Evolutionary conservation across 257 asterid genomes (phyloP).

Genomic region (Nicotiana tomentosiformis): DNA sequence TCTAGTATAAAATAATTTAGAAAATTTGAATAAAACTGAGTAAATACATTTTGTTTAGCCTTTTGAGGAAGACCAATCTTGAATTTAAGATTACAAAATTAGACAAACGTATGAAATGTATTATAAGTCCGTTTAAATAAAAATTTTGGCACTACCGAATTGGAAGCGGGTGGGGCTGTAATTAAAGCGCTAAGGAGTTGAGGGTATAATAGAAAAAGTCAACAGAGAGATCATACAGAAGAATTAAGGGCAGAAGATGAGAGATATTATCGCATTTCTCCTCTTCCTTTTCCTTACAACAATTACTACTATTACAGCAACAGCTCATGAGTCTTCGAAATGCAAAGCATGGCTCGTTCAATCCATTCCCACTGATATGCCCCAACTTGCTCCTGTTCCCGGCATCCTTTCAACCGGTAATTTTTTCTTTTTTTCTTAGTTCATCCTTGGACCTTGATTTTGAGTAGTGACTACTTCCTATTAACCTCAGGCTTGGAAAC

Average conservation of each 20-base stretch:
- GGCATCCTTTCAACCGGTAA: constrained; percentile 78
- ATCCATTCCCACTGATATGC: constrained; percentile 83
- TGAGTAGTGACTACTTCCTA: neutral
- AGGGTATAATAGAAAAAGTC: neutral
- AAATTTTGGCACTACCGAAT: too few relatives aligned
- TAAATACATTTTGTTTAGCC: too few relatives aligned
- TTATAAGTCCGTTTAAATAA: too few relatives aligned
- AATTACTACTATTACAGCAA: too few relatives aligned
- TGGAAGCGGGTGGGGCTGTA: too few relatives aligned
- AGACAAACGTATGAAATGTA: too few relatives aligned
- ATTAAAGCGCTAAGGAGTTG: neutral
- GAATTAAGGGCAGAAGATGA: neutral
- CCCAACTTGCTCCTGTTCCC: constrained; percentile 49
- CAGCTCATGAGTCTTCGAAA: neutral
- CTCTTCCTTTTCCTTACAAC: neutral
- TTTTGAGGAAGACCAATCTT: too few relatives aligned
- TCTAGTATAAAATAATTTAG: too few relatives aligned
- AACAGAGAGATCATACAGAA: neutral
- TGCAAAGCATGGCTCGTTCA: constrained; percentile 92
- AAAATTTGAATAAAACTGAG: too few relatives aligned
- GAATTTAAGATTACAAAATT: too few relatives aligned
- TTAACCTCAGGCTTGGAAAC: neutral
- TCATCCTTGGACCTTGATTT: neutral
- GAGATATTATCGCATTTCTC: neutral
- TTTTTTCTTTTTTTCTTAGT: neutral